phyloP scores from a whole-genome alignment of 2,329 filamentous ascomycete genomes.

The Penicillium sp. region DNA sequence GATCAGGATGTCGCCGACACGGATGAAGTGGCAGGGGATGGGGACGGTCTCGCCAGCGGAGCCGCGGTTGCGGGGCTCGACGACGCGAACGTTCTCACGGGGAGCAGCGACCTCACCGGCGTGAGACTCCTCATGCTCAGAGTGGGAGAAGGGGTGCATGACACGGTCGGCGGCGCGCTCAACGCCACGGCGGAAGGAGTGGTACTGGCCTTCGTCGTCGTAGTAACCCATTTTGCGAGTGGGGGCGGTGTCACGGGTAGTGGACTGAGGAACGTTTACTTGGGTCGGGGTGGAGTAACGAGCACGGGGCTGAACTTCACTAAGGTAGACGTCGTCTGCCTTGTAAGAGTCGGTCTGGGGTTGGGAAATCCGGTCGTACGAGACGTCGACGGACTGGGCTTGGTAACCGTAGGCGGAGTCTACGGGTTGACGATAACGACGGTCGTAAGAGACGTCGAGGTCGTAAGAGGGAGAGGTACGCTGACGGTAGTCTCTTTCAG shows the following conservation, averaged over 20 bases:
- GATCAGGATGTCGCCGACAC: conserved; percentile 97
- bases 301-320: conserved; percentile 33
- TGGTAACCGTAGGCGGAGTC: conserved; percentile 27
- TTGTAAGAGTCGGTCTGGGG: conserved; percentile 35
- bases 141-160: conserved; percentile 56
- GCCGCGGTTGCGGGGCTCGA: conserved; percentile 51
- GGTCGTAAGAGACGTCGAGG: conserved; percentile 45
- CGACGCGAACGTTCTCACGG: conserved; percentile 50
- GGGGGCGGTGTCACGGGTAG: conserved; percentile 54
- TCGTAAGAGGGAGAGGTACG: conserved; percentile 56
- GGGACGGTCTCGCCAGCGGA: conserved; percentile 78
- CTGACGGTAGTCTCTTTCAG: conserved; percentile 66
- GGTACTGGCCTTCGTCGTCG: conserved; percentile 75
- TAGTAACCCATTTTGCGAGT: conserved; percentile 73
- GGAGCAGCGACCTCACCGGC: conserved; percentile 46
- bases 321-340: conserved; percentile 36
- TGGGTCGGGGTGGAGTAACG: conserved; percentile 40
- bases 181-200: conserved; percentile 71
- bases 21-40: conserved; percentile 99
- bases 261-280: conserved; percentile 45
- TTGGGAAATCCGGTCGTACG: conserved; percentile 33
- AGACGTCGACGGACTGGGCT: conserved; percentile 27
- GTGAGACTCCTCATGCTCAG: conserved; percentile 46
- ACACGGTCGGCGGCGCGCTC: conserved; percentile 66
- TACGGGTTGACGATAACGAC: conserved; percentile 32